phyloP scores from a whole-genome alignment of 768 basidiomycete genomes.

The Auricularia cornea region DNA sequence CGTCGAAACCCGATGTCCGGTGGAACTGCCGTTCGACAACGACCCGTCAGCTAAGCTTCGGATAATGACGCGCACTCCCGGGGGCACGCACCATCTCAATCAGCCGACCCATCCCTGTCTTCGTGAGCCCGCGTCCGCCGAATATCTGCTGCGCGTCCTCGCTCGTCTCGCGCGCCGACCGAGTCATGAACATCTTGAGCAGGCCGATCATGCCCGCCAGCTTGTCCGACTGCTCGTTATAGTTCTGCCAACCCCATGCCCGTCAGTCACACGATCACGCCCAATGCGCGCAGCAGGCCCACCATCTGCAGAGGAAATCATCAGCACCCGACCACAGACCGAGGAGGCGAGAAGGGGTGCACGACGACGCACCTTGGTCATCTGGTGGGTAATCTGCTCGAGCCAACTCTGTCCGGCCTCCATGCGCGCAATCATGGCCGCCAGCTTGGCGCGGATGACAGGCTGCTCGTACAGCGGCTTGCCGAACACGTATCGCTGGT shows the following conservation, averaged over 20 bases:
- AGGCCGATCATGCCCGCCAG: conserved; percentile 85
- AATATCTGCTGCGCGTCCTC: conserved; percentile 78
- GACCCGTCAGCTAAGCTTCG: background rate
- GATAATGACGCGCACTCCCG: background rate
- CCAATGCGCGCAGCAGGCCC: conserved; percentile 5
- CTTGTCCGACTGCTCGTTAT: conserved; percentile 73
- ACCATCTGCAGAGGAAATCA: conserved; percentile 6
- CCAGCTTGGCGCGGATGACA: conserved; percentile 83
- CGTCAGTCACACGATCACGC: conserved; percentile 5
- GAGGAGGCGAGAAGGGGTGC: background rate
- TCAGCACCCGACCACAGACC: background rate
- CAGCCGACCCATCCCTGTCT: conserved; percentile 77
- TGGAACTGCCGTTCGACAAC: conserved; percentile 22
- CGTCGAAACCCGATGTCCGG: conserved; percentile 9
- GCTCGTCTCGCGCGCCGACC: conserved; percentile 45
- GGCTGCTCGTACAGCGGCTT: conserved; percentile 76
- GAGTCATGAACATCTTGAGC: conserved; percentile 66
- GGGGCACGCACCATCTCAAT: conserved; percentile 61
- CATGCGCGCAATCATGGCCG: conserved; percentile 81
- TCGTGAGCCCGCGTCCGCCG: conserved; percentile 81
- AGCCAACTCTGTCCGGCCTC: conserved; percentile 86
- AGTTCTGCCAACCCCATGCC: conserved; percentile 52
- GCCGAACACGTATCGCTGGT: conserved; percentile 84
- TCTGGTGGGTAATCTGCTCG: conserved; percentile 83
- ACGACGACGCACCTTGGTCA: conserved; percentile 60